Evolutionary conservation across 176 grass and related monocot species (phyloP), one percentile per base, ranked within the genome.

Genomic region (Eleusine coracana): DNA sequence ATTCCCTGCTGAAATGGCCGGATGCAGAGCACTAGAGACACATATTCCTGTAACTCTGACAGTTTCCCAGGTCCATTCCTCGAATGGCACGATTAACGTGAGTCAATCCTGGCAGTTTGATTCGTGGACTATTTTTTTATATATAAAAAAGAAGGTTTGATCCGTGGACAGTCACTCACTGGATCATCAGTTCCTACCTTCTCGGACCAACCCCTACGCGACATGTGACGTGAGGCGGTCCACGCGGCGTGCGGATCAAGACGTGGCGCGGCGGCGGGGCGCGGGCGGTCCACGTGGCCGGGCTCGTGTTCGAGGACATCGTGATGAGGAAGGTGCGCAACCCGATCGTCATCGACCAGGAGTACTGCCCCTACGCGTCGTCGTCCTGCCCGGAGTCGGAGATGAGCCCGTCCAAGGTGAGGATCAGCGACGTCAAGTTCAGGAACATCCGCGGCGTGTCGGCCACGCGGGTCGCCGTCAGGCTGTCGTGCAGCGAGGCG

Each of bases 321-420:
- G 72, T 85, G 5, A 91, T 88, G 89, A 49, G 66, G 29, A 50
- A 27, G 17, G 89, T 91, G 10, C 81, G 60, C 17, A 91, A 91
- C 70, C 85, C 82, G 7, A 91, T 91, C 71, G 73, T 91, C 72
- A 91, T 91, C 23, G 85, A 91, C 77, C 85, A 91, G 85, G 82
- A 91, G 28, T 91, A 88, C 82, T 91, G 89, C 77, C 82, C 89
- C 45, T 91, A 91, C 76, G 25, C 31, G 31, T 34, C 31, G 31
- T 34, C 56, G 63, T 81, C 76, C 16, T 87, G 85, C 75, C 80
- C 54, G 18, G 76, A 70, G 7, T 73, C 68, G 49, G 46, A 18
- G 62, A 66, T 76, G 76, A 67, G 45, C 38, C 81, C 89, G 58
- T 91, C 89, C 14, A 82, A 68, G 66, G 85, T 91, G 29, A 84